Base-by-base conservation (phyloP, 2,329 filamentous ascomycete species). In the Remersonia thermophila region DNA sequence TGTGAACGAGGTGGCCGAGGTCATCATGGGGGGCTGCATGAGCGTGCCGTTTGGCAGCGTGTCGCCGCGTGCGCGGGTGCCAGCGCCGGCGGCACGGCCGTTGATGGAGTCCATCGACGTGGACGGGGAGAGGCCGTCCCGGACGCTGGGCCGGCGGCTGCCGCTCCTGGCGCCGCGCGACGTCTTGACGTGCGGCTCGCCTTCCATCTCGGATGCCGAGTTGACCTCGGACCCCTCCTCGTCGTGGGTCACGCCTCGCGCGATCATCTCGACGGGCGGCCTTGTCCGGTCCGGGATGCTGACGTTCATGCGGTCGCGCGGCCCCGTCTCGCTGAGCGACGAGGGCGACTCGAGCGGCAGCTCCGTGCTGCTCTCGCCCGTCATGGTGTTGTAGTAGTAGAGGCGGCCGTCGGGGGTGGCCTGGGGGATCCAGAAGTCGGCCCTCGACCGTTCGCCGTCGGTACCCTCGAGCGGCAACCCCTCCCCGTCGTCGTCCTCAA, bases 351-450 rank as follows among this genome's bases (percentile, higher is more conserved):
- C 91, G 17, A 98, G 69, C 2, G 91, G 91, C 42, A 98, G 65
- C 55, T 98, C 91, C 75, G 87, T 91, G 44, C 83, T 93, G 54
- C 83, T 93, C 52, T 93, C 85, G 37, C 89, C 87, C 0, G 91
- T 98, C 63, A 95, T 77, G 44, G 89, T 96, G 59, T 98, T 98
- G 69, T 93, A 96, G 62, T 96, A 98, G 60, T 93, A 98, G 16
- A 98, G 62, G 38, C 87, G 74, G 36, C 91, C 91, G 55, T 96
- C 87, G 1, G 84, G 76, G 0, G 91, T 98, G 11, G 87, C 91
- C 63, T 98, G 91, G 13, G 91, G 91, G 48, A 98, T 94, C 91
- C 91, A 98, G 55, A 93, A 98, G 47, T 93, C 89, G 31, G 89
- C 86, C 55, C 89, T 79, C 49, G 91, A 87, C 53, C 83, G 82